Conservation (phyloP, 306 rosid species). For the Astragalus membranaceus region DNA sequence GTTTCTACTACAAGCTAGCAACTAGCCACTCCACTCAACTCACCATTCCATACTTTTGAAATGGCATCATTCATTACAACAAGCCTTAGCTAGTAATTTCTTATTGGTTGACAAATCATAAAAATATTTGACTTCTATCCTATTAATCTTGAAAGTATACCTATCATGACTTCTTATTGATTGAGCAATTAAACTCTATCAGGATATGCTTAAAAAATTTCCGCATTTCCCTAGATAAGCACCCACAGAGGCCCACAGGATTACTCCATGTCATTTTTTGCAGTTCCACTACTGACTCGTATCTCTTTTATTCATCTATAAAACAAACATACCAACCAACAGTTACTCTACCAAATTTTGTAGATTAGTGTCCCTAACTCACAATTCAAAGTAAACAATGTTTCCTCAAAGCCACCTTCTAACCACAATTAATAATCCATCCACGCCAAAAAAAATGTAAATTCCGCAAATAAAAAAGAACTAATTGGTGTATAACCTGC, state of each 20-base stretch:
- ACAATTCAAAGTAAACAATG: neutral
- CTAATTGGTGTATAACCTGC: slow-evolving; percentile 51
- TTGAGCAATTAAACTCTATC: no score
- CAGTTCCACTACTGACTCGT: neutral
- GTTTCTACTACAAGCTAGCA: neutral
- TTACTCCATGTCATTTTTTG: neutral
- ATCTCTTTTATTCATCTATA: neutral
- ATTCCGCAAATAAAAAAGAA: neutral
- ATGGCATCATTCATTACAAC: neutral
- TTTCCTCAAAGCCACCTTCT: neutral
- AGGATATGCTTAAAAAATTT: neutral
- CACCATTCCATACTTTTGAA: neutral
- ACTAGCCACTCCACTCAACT: neutral
- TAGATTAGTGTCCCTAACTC: neutral
- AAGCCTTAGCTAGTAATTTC: neutral
- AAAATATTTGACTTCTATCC: no score
- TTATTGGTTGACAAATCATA: no score
- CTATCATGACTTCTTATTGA: no score
- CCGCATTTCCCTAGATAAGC: no score
- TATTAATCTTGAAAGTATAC: no score
- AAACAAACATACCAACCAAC: neutral
- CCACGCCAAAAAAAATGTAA: neutral
- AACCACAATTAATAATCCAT: neutral
- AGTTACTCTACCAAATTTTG: neutral
- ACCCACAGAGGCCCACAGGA: neutral